phyloP scores from a whole-genome alignment of 2,329 filamentous ascomycete species.

The Zymoseptoria ardabiliae region DNA sequence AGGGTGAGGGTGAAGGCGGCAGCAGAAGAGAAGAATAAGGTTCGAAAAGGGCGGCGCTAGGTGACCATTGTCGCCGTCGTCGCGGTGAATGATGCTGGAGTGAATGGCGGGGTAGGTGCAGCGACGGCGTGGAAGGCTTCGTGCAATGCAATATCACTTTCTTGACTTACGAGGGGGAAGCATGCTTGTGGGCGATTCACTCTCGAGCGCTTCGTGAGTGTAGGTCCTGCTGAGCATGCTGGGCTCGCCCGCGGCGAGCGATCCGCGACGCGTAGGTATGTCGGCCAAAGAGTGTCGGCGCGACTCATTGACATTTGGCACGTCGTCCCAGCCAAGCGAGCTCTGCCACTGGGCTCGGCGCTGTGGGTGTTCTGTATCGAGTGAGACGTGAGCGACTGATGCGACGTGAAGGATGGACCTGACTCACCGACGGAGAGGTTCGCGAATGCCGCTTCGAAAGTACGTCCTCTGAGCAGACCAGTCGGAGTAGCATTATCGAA shows the following conservation, averaged over 20 bases:
- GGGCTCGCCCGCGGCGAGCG: constrained; percentile 23
- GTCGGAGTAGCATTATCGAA: constrained; percentile 11
- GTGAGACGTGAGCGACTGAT: not conserved
- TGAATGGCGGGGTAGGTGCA: constrained; percentile 3
- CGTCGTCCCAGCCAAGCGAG: constrained; percentile 57
- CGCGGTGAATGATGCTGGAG: not conserved
- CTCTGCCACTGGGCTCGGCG: constrained; percentile 56
- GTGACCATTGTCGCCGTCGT: not conserved
- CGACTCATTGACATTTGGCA: constrained; percentile 61
- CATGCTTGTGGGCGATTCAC: constrained; percentile 10
- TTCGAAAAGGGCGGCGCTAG: not conserved
- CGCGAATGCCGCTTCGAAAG: constrained; percentile 23
- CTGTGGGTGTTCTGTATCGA: constrained; percentile 19
- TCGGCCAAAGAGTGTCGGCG: constrained; percentile 69
- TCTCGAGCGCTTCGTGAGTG: constrained; percentile 13
- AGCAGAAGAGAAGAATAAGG: not conserved
- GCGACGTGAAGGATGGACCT: not conserved
- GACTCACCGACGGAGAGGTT: constrained; percentile 24
- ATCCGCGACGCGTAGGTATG: constrained; percentile 32
- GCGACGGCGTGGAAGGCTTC: not conserved
- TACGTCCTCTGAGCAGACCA: constrained; percentile 13
- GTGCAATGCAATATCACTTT: too few relatives aligned
- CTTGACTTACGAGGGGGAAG: constrained; percentile 10
- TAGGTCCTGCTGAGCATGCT: constrained; percentile 16
- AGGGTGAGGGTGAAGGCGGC: not conserved